Evolutionary conservation across 2,329 filamentous ascomycete genomes (phyloP).

Genomic region (Aspergillus ustus): DNA sequence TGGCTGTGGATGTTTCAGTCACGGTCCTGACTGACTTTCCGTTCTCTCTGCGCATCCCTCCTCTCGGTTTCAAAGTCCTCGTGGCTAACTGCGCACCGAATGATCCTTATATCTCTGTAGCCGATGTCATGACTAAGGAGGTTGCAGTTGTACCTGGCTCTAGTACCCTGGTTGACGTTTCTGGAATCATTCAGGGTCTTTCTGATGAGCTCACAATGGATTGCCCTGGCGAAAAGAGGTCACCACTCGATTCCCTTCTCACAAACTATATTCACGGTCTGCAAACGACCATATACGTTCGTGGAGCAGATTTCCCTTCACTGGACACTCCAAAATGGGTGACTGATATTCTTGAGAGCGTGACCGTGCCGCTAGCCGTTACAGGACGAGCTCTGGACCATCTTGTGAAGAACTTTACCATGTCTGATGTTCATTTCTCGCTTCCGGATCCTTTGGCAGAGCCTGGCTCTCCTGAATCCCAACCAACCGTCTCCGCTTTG

Average conservation of each 20-base stretch:
- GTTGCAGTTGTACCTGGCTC: conserved; percentile 71
- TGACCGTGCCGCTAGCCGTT: conserved; percentile 83
- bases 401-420: conserved; percentile 83
- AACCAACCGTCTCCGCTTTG: conserved; percentile 80
- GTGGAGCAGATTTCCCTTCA: conserved; percentile 71
- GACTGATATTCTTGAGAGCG: conserved; percentile 74
- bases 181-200: conserved; percentile 73
- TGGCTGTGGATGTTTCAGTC: conserved; percentile 80
- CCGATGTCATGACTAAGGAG: conserved; percentile 70
- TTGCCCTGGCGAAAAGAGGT: conserved; percentile 78
- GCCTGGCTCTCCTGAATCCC: conserved; percentile 71
- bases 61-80: conserved; percentile 81
- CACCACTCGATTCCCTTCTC: conserved; percentile 82
- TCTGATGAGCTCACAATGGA: conserved; percentile 72
- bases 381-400: conserved; percentile 80
- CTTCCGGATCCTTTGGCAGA: conserved; percentile 81
- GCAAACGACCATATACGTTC: conserved; percentile 78
- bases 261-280: conserved; percentile 80
- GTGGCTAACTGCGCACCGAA: conserved; percentile 77
- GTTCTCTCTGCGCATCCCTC: conserved; percentile 74
- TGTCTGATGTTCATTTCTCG: conserved; percentile 83
- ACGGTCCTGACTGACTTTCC: conserved; percentile 77
- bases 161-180: conserved; percentile 70
- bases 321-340: conserved; percentile 80
- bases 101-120: conserved; percentile 77